Base-by-base conservation (phyloP, 208 protist genomes). In the Endotrypanum monterogeii region DNA sequence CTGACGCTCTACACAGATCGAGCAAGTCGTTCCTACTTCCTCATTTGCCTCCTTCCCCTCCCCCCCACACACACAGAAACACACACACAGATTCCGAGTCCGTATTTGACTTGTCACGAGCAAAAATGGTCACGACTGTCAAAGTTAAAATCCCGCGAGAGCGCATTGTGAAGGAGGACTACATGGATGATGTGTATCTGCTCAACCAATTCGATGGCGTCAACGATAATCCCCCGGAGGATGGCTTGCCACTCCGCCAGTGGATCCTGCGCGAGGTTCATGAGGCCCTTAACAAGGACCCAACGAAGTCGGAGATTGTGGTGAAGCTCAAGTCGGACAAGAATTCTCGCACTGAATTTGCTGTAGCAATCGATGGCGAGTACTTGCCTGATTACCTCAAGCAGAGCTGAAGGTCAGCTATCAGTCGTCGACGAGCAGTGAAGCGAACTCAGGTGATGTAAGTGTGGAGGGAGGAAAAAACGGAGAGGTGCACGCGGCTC, bases 211-310 rank as follows among this genome's bases (percentile, higher is more conserved):
- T 94, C 61, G 55, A 86, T 32, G 85, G 86, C 70, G 71, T 94
- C 44, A 87, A 92, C 61, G 90, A 94, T 79, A 81, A 80, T 63
- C 90, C 90, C 32, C 62, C 46, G 55, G 87, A 94, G 85, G 88
- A 94, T 37, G 87, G 87, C 35, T 76, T 94, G 52, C 90, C 90
- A 23, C 86, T 94, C 55, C 90, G 90, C 56, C 32, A 88, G 88
- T 94, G 90, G 90, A 71, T 94, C 41, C 80, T 94, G 16, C 78
- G 80, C 39, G 63, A 88, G 71, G 74, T 76, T 0, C 90, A 92
- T 76, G 69, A 79, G 6, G 69, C 87, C 14, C 71, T 93, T 25
- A 18, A 67, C 23, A 89, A 91, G 73, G 82, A 93, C 56, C 84
- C 80, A 32, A 88, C 85, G 48, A 67, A 77, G 56, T 82, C 81